Evolutionary conservation across 176 grass and related monocot genomes (phyloP), one percentile per base, ranked within the genome.

Genomic region (Phoenix dactylifera): DNA sequence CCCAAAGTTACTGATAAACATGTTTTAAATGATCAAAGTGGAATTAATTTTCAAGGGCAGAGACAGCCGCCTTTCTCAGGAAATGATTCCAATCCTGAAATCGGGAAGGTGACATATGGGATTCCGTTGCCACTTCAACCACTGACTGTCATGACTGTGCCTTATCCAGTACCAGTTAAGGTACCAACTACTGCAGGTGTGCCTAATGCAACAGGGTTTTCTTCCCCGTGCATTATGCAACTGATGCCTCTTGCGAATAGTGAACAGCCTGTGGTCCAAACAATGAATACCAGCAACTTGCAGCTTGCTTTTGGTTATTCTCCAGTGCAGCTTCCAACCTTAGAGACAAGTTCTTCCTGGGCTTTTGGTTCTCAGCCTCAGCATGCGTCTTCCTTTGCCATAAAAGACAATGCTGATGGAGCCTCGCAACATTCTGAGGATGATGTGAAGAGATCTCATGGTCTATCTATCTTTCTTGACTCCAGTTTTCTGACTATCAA

Each of bases 261-360:
- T 76, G 89, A 73, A 55, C 26, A 7, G 10, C 44, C 58, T 63
- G 55, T 70, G 32, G 55, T 63, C 24, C 86, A 84, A 55, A 24
- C 67, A 17, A 57, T 17, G 18, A 55, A 59, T 69, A 29, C 48
- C 82, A 20, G 68, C 26, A 65, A 22, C 51, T 54, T 66, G 51
- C 87, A 85, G 59, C 23, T 92, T 64, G 87, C 84, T 39, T 98
- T 92, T 80, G 87, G 87, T 73, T 98, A 98, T 65, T 59, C 84
- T 26, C 57, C 93, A 64, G 64, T 72, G 16, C 93, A 98, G 67
- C 83, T 88, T 50, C 93, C 93, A 66, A 83, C 74, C 74, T 84
- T 98, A 57, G 93, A 98, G 83, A 98, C 81, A n/a, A 88, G 75
- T 66, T 78, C 79, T 57, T 89, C 82, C n/a, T 92, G 87, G 87